Conservation (phyloP, 257 asterid species). For the Ilex asprella region DNA sequence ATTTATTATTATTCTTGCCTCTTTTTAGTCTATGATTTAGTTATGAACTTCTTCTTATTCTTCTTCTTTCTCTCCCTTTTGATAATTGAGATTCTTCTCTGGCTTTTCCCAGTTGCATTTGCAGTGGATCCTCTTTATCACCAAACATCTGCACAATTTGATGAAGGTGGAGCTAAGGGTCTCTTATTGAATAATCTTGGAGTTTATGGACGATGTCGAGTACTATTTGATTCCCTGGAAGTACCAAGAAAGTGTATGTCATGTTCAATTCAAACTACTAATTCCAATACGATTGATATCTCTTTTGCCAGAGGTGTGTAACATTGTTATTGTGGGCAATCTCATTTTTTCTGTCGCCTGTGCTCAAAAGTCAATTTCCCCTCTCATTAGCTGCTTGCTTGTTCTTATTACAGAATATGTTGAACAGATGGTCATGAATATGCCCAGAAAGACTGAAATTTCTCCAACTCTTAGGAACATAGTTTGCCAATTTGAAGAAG, state of each 20-base stretch:
- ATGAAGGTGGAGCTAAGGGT: constrained; percentile 99
- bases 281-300: constrained; percentile 49
- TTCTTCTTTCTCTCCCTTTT: too few relatives aligned
- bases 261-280: constrained; percentile 26
- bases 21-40: too few relatives aligned
- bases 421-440: constrained; percentile 55
- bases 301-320: constrained; percentile 73
- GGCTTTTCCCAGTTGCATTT: constrained; percentile 58
- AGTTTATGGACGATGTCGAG: constrained; percentile 76
- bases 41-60: too few relatives aligned
- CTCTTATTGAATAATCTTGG: constrained; percentile 89
- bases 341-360: too few relatives aligned
- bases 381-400: constrained; percentile 5
- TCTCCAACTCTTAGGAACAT: constrained; percentile 78
- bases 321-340: neutral
- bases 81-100: too few relatives aligned
- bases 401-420: constrained; percentile 42
- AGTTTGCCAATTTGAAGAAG: constrained; percentile 52
- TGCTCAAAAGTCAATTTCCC: neutral
- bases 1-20: constrained; percentile 6
- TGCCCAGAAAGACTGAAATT: constrained; percentile 55
- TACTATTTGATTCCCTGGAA: constrained; percentile 86
- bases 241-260: constrained; percentile 70
- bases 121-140: constrained; percentile 97
- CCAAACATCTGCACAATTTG: constrained; percentile 96